These are phyloP conservation scores for Eucalyptus rudis DNA, from an alignment of 345 rosid species.

Conservation along the genomic window DNA sequence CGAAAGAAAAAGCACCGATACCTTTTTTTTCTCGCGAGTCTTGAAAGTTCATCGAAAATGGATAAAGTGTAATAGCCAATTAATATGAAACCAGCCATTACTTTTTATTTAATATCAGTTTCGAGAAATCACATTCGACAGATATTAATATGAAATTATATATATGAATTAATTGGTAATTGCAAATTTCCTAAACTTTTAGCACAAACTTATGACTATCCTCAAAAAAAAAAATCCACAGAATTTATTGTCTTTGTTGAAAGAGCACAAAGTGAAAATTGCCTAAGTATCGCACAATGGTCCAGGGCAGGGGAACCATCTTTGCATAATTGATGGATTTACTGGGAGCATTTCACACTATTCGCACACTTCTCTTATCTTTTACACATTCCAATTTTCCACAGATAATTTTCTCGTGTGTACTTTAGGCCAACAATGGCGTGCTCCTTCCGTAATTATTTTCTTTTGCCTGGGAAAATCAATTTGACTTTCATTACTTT, in stretches of 20 bases:
- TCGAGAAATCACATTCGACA: too few species aligned
- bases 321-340: background rate
- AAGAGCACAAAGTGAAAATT: background rate
- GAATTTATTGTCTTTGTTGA: background rate
- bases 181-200: too few species aligned
- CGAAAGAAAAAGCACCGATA: too few species aligned
- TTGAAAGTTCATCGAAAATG: too few species aligned
- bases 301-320: background rate
- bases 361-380: background rate
- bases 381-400: background rate
- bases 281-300: background rate
- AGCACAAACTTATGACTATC: too few species aligned
- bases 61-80: too few species aligned
- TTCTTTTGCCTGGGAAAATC: background rate
- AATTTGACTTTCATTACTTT: too few species aligned
- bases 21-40: too few species aligned
- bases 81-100: too few species aligned
- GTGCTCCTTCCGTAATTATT: background rate
- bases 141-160: too few species aligned
- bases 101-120: too few species aligned
- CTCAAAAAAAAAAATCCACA: background rate
- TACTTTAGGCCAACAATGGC: background rate
- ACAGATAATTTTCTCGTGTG: background rate
- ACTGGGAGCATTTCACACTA: background rate
- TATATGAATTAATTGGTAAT: too few species aligned